These are phyloP conservation scores for Penicillium cinerascens DNA, from an alignment of 495 filamentous ascomycete genomes.

Conservation along the genomic window DNA sequence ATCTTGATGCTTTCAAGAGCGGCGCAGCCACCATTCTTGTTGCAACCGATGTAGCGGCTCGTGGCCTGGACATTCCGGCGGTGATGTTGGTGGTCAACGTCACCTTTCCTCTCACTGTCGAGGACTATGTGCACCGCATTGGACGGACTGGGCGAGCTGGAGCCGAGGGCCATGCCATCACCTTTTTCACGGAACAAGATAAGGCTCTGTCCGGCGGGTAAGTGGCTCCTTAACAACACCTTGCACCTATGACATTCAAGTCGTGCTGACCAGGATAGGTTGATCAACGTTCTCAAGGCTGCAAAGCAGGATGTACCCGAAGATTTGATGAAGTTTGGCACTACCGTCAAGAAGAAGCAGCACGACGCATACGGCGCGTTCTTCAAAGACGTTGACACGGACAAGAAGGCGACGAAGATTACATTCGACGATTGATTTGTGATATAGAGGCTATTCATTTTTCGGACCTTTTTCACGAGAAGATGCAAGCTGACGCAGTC, in stretches of 20 bases:
- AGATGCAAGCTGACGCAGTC: slow-evolving; percentile 28
- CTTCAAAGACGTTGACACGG: slow-evolving; percentile 74
- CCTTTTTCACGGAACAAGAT: slow-evolving; percentile 90
- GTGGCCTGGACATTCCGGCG: slow-evolving; percentile 90
- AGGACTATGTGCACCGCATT: slow-evolving; percentile 98
- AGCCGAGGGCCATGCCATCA: slow-evolving; percentile 79
- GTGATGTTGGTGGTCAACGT: slow-evolving; percentile 91
- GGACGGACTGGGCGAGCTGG: slow-evolving; percentile 86
- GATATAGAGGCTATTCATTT: slow-evolving; percentile 11
- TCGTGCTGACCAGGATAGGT: slow-evolving; percentile 33
- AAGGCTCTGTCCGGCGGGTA: slow-evolving; percentile 82
- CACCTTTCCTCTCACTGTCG: slow-evolving; percentile 62
- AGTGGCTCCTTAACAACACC: slow-evolving; percentile 33
- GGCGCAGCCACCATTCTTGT: slow-evolving; percentile 94
- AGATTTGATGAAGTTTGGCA: slow-evolving; percentile 85
- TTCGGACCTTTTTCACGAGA: slow-evolving; percentile 18
- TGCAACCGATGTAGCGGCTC: slow-evolving; percentile 96
- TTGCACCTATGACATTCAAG: background rate
- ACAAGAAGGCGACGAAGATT: slow-evolving; percentile 86
- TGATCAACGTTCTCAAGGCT: slow-evolving; percentile 88
- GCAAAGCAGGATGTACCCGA: slow-evolving; percentile 88
- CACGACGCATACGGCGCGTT: slow-evolving; percentile 92
- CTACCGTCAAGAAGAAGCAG: slow-evolving; percentile 97
- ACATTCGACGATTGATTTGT: slow-evolving; percentile 70
- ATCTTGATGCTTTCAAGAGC: slow-evolving; percentile 81